These are phyloP conservation scores for Komagataella phaffii DNA, from an alignment of 805 yeast species.

Conservation along the genomic window DNA sequence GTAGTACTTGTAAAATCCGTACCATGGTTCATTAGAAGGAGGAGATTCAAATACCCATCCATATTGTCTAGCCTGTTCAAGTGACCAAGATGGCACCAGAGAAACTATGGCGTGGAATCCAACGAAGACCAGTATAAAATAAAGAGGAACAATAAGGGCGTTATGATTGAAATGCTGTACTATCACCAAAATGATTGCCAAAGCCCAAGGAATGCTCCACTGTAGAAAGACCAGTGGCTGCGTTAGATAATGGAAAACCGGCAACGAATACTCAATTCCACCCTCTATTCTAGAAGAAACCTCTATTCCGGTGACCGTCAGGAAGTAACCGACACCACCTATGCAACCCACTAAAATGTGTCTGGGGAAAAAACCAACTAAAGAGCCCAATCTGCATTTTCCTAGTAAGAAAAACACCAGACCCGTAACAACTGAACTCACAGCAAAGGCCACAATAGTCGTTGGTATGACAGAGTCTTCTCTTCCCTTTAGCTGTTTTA, in stretches of 20 bases:
- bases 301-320: constrained; percentile 82
- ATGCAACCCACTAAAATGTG: constrained; percentile 95
- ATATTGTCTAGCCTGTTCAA: constrained; percentile 44
- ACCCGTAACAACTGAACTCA: constrained; percentile 81
- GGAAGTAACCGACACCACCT: constrained; percentile 95
- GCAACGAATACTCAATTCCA: constrained; percentile 48
- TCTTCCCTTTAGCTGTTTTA: constrained; percentile 29
- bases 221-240: constrained; percentile 33
- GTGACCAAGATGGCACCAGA: constrained; percentile 49
- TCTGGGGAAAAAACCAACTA: constrained; percentile 92
- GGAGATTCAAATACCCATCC: constrained; percentile 83
- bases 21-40: constrained; percentile 73
- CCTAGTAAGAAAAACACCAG: constrained; percentile 67
- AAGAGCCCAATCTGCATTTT: constrained; percentile 62
- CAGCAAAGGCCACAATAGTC: constrained; percentile 72
- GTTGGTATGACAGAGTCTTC: constrained; percentile 58
- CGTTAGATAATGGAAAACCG: constrained; percentile 36
- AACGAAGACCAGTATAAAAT: constrained; percentile 58
- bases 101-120: constrained; percentile 58
- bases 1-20: constrained; percentile 64
- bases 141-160: constrained; percentile 69
- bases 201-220: constrained; percentile 57
- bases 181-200: constrained; percentile 47
- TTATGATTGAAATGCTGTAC: constrained; percentile 47
- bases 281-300: constrained; percentile 77